Base-by-base conservation (phyloP, 257 asterid species). In the Fraxinus cuspidata region DNA sequence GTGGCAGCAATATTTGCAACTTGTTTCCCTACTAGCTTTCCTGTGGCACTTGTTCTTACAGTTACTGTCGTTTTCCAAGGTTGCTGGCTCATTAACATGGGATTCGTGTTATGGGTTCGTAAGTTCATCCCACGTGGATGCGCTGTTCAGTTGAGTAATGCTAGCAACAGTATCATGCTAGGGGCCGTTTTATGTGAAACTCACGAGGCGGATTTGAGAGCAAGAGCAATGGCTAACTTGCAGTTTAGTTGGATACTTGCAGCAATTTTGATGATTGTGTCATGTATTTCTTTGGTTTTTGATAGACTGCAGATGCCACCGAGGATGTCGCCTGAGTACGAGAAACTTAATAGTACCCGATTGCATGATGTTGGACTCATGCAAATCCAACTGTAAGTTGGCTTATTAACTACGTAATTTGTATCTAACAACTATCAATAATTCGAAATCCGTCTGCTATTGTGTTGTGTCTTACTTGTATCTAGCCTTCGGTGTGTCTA, bases 1-100 rank as follows among this genome's bases (percentile, higher is more conserved):
- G 51, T 87, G 21, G 85, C 96, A 35, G 83, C 94, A n/a, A 9
- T 88, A 25, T 83, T 31, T 13, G 85, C 88, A 3, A 84, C 91
- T 51, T 34, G 73, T 58, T 83, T 76, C 71, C 92, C 96, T 0
- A 53, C 89, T 60, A 87, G 88, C 83, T 90, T 93, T 78, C 91
- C 92, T 5, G 84, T 92, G 31, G 90, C 97, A 6, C 80, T 92
- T 3, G 51, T 86, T 81, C 92, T 94, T 44, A 80, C 96, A 15
- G 65, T 83, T 47, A 89, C 98, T 0, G 90, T 94, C 18, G 64
- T 84, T 3, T 89, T 94, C 79, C 98, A 94, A 88, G 98, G 97
- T 25, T 90, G 84, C 78, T 93, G 97, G 98, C 89, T 93, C 82
- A 44, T 88, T 66, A 87, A 89, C 82, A 93, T 93, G 98, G 98